Evolutionary conservation across 345 rosid species (phyloP).

Genomic region (Pistacia integerrima): DNA sequence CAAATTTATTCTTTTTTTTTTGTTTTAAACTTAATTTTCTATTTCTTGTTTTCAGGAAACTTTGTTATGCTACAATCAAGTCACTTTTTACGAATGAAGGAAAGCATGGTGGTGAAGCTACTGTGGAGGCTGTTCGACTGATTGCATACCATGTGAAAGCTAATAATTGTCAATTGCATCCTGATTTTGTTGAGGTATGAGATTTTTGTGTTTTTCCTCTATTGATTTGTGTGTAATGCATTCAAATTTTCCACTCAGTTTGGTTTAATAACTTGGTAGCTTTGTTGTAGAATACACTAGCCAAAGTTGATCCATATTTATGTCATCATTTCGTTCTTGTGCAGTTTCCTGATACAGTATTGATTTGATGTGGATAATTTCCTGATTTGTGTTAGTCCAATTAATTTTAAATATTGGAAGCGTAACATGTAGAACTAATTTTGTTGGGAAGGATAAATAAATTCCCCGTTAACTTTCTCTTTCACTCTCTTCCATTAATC

Average conservation of each 20-base stretch:
- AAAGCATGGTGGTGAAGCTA: slow-evolving; percentile 89
- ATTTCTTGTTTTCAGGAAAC: slow-evolving; percentile 59
- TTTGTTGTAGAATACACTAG: neutral
- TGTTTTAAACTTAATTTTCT: slow-evolving; percentile 9
- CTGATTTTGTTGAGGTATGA: slow-evolving; percentile 75
- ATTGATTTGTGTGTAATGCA: neutral
- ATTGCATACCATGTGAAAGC: slow-evolving; percentile 84
- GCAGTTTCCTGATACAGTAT: neutral
- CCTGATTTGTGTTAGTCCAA: neutral
- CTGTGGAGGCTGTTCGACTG: slow-evolving; percentile 72
- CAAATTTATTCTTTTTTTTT: neutral
- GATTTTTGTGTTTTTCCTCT: neutral
- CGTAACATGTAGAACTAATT: no score
- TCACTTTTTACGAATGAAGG: slow-evolving; percentile 83
- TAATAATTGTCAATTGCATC: slow-evolving; percentile 84
- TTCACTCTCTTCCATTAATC: slow-evolving; percentile 3
- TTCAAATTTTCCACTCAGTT: neutral
- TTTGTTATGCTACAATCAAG: slow-evolving; percentile 70
- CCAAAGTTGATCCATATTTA: neutral
- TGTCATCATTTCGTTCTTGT: neutral
- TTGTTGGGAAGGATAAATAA: neutral
- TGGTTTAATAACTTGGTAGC: neutral
- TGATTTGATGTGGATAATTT: neutral
- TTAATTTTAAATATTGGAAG: neutral
- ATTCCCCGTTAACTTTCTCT: neutral